These are phyloP conservation scores for Pyrenophora tritici-repentis DNA, from an alignment of 2,329 filamentous ascomycete species.

Conservation along the genomic window DNA sequence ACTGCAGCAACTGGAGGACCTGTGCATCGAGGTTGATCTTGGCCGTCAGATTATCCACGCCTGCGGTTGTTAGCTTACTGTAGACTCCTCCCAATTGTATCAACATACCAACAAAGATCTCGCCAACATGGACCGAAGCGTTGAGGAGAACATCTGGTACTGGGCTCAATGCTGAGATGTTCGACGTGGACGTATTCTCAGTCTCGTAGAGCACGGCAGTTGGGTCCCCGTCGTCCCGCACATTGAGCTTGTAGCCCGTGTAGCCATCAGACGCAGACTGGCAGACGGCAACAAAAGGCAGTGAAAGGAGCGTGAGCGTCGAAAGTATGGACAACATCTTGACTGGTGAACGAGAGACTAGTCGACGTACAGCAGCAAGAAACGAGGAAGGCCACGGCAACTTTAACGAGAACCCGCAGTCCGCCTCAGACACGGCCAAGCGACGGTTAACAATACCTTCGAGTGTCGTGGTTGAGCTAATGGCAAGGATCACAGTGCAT, in stretches of 20 bases:
- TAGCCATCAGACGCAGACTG: slow-evolving; percentile 55
- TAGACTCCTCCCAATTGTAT: no score
- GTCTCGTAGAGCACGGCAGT: slow-evolving; percentile 61
- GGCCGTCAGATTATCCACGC: slow-evolving; percentile 64
- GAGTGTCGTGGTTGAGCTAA: slow-evolving; percentile 25
- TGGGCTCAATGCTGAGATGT: slow-evolving; percentile 49
- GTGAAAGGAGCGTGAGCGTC: slow-evolving; percentile 36
- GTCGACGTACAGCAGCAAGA: slow-evolving; percentile 27
- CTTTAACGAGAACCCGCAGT: slow-evolving; percentile 25
- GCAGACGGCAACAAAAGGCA: slow-evolving; percentile 41
- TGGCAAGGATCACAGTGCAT: slow-evolving; percentile 32
- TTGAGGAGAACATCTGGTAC: slow-evolving; percentile 66
- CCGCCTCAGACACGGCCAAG: slow-evolving; percentile 5
- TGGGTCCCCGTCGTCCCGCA: slow-evolving; percentile 55
- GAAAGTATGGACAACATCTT: slow-evolving; percentile 35
- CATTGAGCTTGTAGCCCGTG: slow-evolving; percentile 59
- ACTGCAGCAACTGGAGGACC: slow-evolving; percentile 62
- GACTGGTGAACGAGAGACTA: slow-evolving; percentile 19
- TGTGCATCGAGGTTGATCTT: slow-evolving; percentile 65
- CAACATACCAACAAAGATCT: slow-evolving; percentile 56
- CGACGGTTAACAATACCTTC: slow-evolving; percentile 26
- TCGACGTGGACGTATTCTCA: slow-evolving; percentile 53
- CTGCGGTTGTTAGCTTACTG: no score
- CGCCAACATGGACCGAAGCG: slow-evolving; percentile 61
- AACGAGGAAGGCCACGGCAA: slow-evolving; percentile 15